phyloP scores from a whole-genome alignment of 345 rosid genomes.

The Brassica napus region Da-Ae NC_063442.1:6815501-6816000 shows the following conservation, averaged over 20 bases:
- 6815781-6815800: not conserved
- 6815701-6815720: slow-evolving; percentile 21
- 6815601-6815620: not conserved
- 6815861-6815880: not conserved
- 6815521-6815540: not conserved
- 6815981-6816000: not conserved
- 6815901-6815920: not conserved
- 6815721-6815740: slow-evolving; percentile 13
- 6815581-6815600: not conserved
- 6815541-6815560: not conserved
- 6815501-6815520: not conserved
- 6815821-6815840: not conserved
- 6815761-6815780: slow-evolving; percentile 37
- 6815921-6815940: not conserved
- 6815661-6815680: not conserved
- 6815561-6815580: not conserved
- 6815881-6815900: not conserved
- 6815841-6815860: not conserved
- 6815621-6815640: not conserved
- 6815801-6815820: not conserved
- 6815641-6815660: slow-evolving; percentile 9
- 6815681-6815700: slow-evolving; percentile 20
- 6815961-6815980: not conserved
- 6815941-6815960: not conserved
- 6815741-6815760: slow-evolving; percentile 19